Percentiles rank a stretch among this genome's conserved stretches.
Conservation (phyloP, 2,329 filamentous ascomycete genomes). For the Huntiella abstrusa region DNA sequence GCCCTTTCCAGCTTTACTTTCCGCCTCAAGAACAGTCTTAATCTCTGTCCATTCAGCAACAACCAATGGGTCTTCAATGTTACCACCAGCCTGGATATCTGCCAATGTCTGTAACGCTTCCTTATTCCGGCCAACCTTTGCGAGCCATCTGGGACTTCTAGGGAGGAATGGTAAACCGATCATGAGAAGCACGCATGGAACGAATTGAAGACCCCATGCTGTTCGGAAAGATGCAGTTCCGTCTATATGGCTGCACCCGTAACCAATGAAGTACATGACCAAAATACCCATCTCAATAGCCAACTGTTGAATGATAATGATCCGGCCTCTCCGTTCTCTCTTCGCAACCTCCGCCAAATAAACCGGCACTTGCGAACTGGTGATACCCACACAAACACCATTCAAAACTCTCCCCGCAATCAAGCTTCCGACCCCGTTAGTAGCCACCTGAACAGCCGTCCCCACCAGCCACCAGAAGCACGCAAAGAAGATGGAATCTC, state of each 20-base stretch:
- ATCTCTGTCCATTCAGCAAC: slow-evolving; percentile 39
- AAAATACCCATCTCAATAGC: slow-evolving; percentile 50
- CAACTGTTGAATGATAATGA: slow-evolving; percentile 56
- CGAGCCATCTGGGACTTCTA: slow-evolving; percentile 44
- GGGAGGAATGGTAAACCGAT: slow-evolving; percentile 41
- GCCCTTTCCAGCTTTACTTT: slow-evolving; percentile 20
- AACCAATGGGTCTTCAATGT: slow-evolving; percentile 33
- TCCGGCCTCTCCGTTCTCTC: slow-evolving; percentile 29
- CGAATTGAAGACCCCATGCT: slow-evolving; percentile 45
- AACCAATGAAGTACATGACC: slow-evolving; percentile 52
- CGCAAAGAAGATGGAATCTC: slow-evolving; percentile 15
- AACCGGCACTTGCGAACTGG: slow-evolving; percentile 45
- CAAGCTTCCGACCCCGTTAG: slow-evolving; percentile 17
- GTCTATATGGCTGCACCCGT: slow-evolving; percentile 42
- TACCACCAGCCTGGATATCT: slow-evolving; percentile 35
- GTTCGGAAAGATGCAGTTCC: slow-evolving; percentile 40
- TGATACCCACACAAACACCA: slow-evolving; percentile 41
- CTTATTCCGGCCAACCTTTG: slow-evolving; percentile 40
- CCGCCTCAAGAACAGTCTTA: slow-evolving; percentile 13
- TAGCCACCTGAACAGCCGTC: slow-evolving; percentile 13
- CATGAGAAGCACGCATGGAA: slow-evolving; percentile 39
- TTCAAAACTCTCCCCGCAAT: slow-evolving; percentile 40
- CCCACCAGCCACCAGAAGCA: slow-evolving; percentile 14
- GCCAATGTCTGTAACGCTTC: slow-evolving; percentile 34
- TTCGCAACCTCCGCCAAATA: slow-evolving; percentile 42